Evolutionary conservation across 495 filamentous ascomycete genomes (phyloP).

Genomic region (Hypoxylon cercidicola): DNA sequence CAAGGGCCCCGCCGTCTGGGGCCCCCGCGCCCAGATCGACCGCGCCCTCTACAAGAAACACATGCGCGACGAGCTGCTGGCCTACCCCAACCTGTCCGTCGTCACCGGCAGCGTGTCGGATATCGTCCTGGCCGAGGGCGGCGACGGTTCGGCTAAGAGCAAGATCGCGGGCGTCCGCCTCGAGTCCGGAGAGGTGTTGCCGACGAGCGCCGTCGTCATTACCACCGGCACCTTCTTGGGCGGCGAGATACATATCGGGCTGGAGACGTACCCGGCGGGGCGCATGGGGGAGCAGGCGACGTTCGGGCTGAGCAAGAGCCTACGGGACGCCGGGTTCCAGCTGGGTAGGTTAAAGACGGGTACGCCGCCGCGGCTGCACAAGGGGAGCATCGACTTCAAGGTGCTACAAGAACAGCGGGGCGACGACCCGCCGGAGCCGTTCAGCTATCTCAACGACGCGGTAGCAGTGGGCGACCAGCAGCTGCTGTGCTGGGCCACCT

Average conservation of each 20-base stretch:
- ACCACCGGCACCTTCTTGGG: slow-evolving; percentile 96
- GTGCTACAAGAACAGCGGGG: slow-evolving; percentile 77
- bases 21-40: slow-evolving; percentile 95
- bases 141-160: slow-evolving; percentile 62
- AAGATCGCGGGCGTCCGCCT: slow-evolving; percentile 87
- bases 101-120: slow-evolving; percentile 91
- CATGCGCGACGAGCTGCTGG: slow-evolving; percentile 87
- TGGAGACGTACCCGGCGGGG: slow-evolving; percentile 84
- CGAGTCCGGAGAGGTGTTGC: slow-evolving; percentile 87
- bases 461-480: slow-evolving; percentile 83
- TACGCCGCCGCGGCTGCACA: slow-evolving; percentile 88
- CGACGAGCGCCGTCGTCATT: slow-evolving; percentile 85
- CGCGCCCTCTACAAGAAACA: slow-evolving; percentile 86
- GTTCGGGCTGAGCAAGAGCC: slow-evolving; percentile 90
- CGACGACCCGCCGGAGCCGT: slow-evolving; percentile 87
- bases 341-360: slow-evolving; percentile 94
- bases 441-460: slow-evolving; percentile 85
- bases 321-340: slow-evolving; percentile 89
- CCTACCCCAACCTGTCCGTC: slow-evolving; percentile 80
- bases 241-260: slow-evolving; percentile 95
- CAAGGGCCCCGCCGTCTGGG: slow-evolving; percentile 97
- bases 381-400: slow-evolving; percentile 82
- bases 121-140: slow-evolving; percentile 75
- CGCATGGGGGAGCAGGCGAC: slow-evolving; percentile 96
- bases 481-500: slow-evolving; percentile 83